Conservation (phyloP, 2,329 filamentous ascomycete species). For the Epichloe amarillans region DNA sequence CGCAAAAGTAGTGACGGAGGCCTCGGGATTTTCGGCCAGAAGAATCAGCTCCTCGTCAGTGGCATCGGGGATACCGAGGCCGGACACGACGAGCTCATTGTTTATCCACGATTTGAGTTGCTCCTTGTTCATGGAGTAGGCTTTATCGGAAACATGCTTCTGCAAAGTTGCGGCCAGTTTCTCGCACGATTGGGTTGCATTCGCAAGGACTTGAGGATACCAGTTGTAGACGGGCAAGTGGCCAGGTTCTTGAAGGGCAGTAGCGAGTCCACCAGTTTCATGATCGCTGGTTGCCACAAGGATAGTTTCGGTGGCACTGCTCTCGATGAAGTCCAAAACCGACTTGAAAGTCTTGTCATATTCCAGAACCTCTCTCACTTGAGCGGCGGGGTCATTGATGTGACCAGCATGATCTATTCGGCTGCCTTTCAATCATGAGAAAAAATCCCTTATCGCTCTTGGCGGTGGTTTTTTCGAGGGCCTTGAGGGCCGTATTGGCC, state of each 20-base stretch:
- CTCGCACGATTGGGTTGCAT: slow-evolving; percentile 65
- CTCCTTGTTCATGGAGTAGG: slow-evolving; percentile 18
- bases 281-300: slow-evolving; percentile 90
- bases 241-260: slow-evolving; percentile 52
- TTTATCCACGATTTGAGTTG: slow-evolving; percentile 52
- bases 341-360: slow-evolving; percentile 78
- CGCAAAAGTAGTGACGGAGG: slow-evolving; percentile 46
- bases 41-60: slow-evolving; percentile 55
- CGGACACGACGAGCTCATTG: slow-evolving; percentile 49
- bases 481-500: slow-evolving; percentile 67
- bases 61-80: slow-evolving; percentile 66
- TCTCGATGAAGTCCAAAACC: slow-evolving; percentile 73
- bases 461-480: slow-evolving; percentile 68
- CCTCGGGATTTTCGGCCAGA: slow-evolving; percentile 45
- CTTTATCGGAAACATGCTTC: slow-evolving; percentile 36
- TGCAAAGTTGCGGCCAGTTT: slow-evolving; percentile 51
- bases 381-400: slow-evolving; percentile 68
- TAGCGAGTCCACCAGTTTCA: slow-evolving; percentile 81
- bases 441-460: slow-evolving; percentile 90
- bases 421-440: slow-evolving; percentile 91
- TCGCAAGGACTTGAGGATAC: slow-evolving; percentile 68
- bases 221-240: slow-evolving; percentile 52
- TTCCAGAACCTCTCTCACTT: slow-evolving; percentile 85
- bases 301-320: slow-evolving; percentile 59
- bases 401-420: slow-evolving; percentile 93